Conservation (phyloP, 306 rosid species). For the Vachellia collinsii region DNA sequence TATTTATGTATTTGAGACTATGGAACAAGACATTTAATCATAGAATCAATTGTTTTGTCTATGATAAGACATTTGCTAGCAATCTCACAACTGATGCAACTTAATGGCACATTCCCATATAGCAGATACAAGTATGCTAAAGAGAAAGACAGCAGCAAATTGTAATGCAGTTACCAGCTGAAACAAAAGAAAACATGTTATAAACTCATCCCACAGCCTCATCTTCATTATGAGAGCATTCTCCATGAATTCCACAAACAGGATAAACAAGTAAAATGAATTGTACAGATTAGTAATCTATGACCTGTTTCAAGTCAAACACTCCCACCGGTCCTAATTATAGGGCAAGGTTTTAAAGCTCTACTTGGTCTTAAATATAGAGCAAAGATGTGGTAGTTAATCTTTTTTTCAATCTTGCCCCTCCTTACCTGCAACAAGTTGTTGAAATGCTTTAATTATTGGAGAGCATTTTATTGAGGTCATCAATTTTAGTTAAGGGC, state of each 20-base stretch:
- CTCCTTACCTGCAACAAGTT: too few relatives aligned
- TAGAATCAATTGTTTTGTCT: too few relatives aligned
- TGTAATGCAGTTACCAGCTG: conserved; percentile 9
- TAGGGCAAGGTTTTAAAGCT: too few relatives aligned
- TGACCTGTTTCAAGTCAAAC: not conserved
- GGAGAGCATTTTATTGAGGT: not conserved
- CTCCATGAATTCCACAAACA: not conserved
- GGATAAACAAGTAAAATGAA: not conserved
- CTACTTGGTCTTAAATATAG: too few relatives aligned
- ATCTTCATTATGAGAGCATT: not conserved
- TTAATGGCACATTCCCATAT: too few relatives aligned
- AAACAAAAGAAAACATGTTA: conserved; percentile 25
- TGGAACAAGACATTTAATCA: not conserved
- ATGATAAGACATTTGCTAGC: too few relatives aligned
- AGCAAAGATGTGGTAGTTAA: too few relatives aligned
- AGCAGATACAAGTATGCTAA: too few relatives aligned
- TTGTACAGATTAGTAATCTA: not conserved
- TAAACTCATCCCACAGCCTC: not conserved
- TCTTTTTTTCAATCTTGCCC: too few relatives aligned
- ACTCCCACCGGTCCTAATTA: too few relatives aligned
- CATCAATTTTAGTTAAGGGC: not conserved
- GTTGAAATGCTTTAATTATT: not conserved
- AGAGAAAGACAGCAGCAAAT: not conserved
- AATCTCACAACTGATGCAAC: too few relatives aligned
- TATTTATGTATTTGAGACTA: not conserved